Evolutionary conservation across 2,329 filamentous ascomycete genomes (phyloP).

Genomic region (Neoscytalidium dimidiatum): DNA sequence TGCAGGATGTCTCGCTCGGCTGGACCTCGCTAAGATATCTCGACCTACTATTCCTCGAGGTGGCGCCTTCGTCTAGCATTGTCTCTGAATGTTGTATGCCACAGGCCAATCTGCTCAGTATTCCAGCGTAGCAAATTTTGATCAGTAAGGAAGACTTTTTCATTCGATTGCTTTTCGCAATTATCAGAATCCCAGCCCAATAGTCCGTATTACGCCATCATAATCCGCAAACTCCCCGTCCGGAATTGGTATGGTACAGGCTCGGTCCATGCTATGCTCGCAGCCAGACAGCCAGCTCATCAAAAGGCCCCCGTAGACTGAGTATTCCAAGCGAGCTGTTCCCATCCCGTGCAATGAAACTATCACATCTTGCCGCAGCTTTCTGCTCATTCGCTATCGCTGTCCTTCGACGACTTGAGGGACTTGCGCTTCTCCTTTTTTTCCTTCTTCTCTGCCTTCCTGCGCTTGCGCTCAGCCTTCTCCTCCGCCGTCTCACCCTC

Average conservation of each 20-base stretch:
- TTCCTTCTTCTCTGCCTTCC: slow-evolving; percentile 83
- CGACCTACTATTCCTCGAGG: no score
- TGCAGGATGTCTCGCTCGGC: no score
- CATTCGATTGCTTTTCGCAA: slow-evolving; percentile 17
- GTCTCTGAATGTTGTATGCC: not conserved
- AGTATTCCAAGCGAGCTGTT: not conserved
- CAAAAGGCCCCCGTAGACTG: not conserved
- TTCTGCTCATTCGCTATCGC: slow-evolving; percentile 16
- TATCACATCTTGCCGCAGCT: not conserved
- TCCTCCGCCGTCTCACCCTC: slow-evolving; percentile 50
- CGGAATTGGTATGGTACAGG: slow-evolving; percentile 21
- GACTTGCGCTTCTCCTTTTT: slow-evolving; percentile 70
- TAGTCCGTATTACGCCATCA: slow-evolving; percentile 20
- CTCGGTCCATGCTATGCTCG: slow-evolving; percentile 14
- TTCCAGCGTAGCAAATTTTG: not conserved
- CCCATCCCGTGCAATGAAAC: slow-evolving; percentile 1
- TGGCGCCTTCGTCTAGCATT: no score
- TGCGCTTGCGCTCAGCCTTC: slow-evolving; percentile 55
- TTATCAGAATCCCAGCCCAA: slow-evolving; percentile 19
- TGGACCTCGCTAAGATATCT: no score
- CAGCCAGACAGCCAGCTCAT: slow-evolving; percentile 2
- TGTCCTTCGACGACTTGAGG: slow-evolving; percentile 19
- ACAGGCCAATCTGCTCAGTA: not conserved
- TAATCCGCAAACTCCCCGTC: slow-evolving; percentile 20
- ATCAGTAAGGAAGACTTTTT: slow-evolving; percentile 2